Percentiles rank a stretch among this genome's conserved stretches.
Evolutionary conservation across 441 rosid genomes (phyloP).

Genomic region (Capsella rubella): DNA sequence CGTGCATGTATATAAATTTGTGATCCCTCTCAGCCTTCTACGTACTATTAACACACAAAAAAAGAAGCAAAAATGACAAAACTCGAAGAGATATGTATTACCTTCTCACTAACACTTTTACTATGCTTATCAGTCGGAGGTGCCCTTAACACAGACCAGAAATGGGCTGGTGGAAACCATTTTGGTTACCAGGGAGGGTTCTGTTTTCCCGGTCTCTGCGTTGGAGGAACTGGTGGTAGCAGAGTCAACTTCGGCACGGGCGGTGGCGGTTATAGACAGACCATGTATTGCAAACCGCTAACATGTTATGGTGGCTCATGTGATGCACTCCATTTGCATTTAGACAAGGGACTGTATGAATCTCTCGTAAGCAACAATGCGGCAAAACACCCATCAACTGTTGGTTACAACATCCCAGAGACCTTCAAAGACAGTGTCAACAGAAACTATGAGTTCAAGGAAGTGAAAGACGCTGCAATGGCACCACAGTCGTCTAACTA

Average conservation of each 20-base stretch:
- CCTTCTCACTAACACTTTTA: conserved; percentile 39
- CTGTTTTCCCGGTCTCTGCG: conserved; percentile 45
- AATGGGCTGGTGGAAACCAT: conserved; percentile 35
- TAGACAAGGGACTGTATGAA: conserved; percentile 39
- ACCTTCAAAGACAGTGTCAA: conserved; percentile 27
- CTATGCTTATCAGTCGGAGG: conserved; percentile 29
- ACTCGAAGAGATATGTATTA: conserved; percentile 32
- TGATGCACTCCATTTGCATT: conserved; percentile 35
- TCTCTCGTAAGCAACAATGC: conserved; percentile 21
- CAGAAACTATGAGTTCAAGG: conserved; percentile 19
- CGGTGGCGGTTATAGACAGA: conserved; percentile 22
- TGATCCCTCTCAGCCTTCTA: conserved; percentile 18
- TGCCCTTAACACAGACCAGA: conserved; percentile 25
- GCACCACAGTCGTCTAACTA: conserved; percentile 38
- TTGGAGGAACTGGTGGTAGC: conserved; percentile 40
- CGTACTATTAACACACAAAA: not conserved
- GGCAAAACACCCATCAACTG: not conserved
- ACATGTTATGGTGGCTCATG: conserved; percentile 38
- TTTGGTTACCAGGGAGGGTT: conserved; percentile 41
- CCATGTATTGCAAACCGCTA: conserved; percentile 42
- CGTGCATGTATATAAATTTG: conserved; percentile 18
- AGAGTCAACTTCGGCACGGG: conserved; percentile 6
- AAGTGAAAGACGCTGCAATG: conserved; percentile 38
- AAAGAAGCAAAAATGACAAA: conserved; percentile 31
- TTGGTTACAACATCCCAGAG: conserved; percentile 36